Conservation (phyloP, 352 stramenopile genomes). For the Pythium utonaiense region DNA sequence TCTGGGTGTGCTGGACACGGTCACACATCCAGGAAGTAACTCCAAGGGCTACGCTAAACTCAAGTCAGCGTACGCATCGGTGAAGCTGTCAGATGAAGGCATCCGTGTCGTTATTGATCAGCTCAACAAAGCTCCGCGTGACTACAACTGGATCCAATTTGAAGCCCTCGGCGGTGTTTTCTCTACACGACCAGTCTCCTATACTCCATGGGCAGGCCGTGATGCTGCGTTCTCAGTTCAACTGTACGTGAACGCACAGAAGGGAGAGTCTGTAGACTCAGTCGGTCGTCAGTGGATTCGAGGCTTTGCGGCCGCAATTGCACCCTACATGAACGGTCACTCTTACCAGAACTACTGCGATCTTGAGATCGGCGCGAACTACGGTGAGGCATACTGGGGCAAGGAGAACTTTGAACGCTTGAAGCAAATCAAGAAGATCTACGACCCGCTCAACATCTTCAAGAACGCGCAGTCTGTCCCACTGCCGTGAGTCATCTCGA, state of each 20-base stretch:
- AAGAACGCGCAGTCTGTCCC: conserved; percentile 54
- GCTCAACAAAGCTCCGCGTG: conserved; percentile 30
- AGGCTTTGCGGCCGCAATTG: conserved; percentile 30
- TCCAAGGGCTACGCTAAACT: conserved; percentile 50
- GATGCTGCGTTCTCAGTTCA: conserved; percentile 49
- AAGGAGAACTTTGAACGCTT: conserved; percentile 44
- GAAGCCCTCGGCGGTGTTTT: conserved; percentile 51
- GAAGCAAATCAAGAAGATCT: conserved; percentile 42
- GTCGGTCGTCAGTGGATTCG: conserved; percentile 40
- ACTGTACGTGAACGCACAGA: conserved; percentile 35
- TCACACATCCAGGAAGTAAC: conserved; percentile 25
- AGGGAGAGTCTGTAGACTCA: conserved; percentile 35
- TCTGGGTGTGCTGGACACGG: conserved; percentile 27
- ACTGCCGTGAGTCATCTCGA: conserved; percentile 19
- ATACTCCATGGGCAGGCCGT: conserved; percentile 44
- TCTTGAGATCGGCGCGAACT: conserved; percentile 41
- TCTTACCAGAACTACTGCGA: conserved; percentile 68
- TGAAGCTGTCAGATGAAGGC: conserved; percentile 32
- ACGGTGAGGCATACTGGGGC: conserved; percentile 44
- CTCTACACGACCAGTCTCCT: conserved; percentile 34
- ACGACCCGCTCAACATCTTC: conserved; percentile 52
- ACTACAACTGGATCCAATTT: conserved; percentile 54
- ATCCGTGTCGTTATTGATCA: conserved; percentile 37
- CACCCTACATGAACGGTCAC: conserved; percentile 39
- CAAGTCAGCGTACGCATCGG: conserved; percentile 47